Base-by-base conservation (phyloP, 2,329 filamentous ascomycete species). In the Stylonectria norvegica region DNA sequence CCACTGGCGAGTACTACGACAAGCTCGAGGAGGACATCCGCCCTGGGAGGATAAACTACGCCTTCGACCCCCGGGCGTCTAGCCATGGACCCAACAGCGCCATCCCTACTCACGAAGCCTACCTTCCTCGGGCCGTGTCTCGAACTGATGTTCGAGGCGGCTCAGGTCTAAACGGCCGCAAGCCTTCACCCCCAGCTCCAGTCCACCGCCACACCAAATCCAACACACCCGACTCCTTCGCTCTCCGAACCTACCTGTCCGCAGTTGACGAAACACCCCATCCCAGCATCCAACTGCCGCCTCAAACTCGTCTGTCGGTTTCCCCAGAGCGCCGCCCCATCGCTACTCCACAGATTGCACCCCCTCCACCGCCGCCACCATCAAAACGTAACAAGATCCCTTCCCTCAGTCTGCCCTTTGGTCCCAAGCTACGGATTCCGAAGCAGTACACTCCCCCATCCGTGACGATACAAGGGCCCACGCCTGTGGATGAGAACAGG, bases 101-200 rank as follows among this genome's bases (percentile, higher is more conserved):
- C 1, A 59, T 76, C 29, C 73, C 73, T 0, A 61, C 70, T 0
- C 74, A 77, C 43, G 69, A 67, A 1, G 73, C 73, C 0, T 77
- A 76, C 35, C 64, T 73, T 15, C 68, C 70, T 1, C 60, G 59
- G 4, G 56, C 62, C 6, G 33, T 50, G 27, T 38, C 43, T n/a
- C 38, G 36, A 1, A 14, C 7, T 5, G 27, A 29, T 14, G 8
- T 10, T 10, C 8, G 14, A 6, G 9, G 9, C 6, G 6, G 8
- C 20, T 47, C 43, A 11, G 14, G 16, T 20, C 16, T 23, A 16
- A 28, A 36, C 7, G 14, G 12, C 19, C 9, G 14, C 20, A 47
- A 47, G 20, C 43, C 50, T 16, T 8, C 30, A 16, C 27, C 27
- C 4, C 40, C 23, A 33, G 45, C 39, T 28, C 43, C 37, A 33